Percentiles rank a stretch among this genome's conserved stretches.
Conservation (phyloP, 106 monocot genomes). For the Acorus calamus region DNA sequence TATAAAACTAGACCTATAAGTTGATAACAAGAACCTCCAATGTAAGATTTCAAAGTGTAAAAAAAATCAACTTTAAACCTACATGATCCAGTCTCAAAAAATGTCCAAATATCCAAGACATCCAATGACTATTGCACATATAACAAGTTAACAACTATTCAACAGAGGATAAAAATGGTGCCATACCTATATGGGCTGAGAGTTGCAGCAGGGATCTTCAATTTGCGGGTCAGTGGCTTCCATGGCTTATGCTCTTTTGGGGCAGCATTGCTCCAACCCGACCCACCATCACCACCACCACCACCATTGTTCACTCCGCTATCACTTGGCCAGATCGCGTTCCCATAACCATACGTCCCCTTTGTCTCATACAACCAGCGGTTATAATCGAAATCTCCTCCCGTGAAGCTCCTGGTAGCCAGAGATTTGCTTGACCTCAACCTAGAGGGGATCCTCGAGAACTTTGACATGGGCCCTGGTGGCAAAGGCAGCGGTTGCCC, state of each 20-base stretch:
- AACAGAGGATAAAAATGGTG: neutral
- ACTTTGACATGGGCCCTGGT: no score
- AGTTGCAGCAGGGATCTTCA: conserved; percentile 61
- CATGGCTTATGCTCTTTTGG: conserved; percentile 67
- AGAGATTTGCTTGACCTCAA: conserved; percentile 11
- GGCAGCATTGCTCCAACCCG: conserved; percentile 11
- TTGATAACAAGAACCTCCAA: no score
- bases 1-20: no score
- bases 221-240: conserved; percentile 78
- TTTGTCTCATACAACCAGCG: conserved; percentile 37
- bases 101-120: no score
- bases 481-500: conserved; percentile 23
- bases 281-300: conserved; percentile 6
- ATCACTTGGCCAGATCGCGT: conserved; percentile 70
- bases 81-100: no score
- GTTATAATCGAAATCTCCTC: conserved; percentile 31
- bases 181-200: conserved; percentile 50
- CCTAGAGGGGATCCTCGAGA: no score
- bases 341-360: conserved; percentile 84
- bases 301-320: conserved; percentile 16
- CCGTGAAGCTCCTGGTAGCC: conserved; percentile 13
- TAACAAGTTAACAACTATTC: no score
- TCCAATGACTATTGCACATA: no score
- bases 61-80: no score
- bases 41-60: no score